Base-by-base conservation (phyloP, 23 red algal species). In the Porphyridium purpureum region DNA sequence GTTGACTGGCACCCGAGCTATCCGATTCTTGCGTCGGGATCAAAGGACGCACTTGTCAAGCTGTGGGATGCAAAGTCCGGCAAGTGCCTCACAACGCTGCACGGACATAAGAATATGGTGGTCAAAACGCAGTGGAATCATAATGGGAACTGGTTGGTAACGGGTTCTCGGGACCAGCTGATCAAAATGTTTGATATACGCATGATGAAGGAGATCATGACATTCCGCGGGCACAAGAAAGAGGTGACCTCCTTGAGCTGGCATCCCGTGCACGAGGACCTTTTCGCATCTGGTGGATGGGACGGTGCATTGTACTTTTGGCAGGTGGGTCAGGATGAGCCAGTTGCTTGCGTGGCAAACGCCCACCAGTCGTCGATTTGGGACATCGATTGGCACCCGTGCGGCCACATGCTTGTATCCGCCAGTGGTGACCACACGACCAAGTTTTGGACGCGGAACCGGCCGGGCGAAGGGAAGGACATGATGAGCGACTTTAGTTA, bases 121-220 rank as follows among this genome's bases (percentile, higher is more conserved):
- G 90, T 83, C 30, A 98, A 98, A 48, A 76, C 86, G 4, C 69
- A 82, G 28, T 98, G 90, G 90, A 98, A 86, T 35, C 52, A 24
- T 6, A 98, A 98, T 55, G 90, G 78, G 5, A 86, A 98, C 55
- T 98, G 79, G 70, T 47, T 98, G 22, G 52, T 86, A 25, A 81
- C 77, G 29, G 80, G 79, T 2, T 80, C 80, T 30, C 72, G 82
- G 33, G 90, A 98, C 33, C 79, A 85, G 57, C 51, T 79, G 27
- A 82, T 98, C 42, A 98, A 98, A 48, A 63, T 86, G 24, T 85
- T 82, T 31, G 90, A 98, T 54, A 98, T 98, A 25, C 62, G 90
- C 25, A 98, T 82, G 90, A 98, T 98, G 90, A 55, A 62, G 31
- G 74, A 84, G 31, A 70, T 98, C 54, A 71, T 80, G 47, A 69